Percentiles rank a stretch among this genome's conserved stretches.
Conservation (phyloP, 2,329 filamentous ascomycete species). For the Helicocarpus griseus region DNA sequence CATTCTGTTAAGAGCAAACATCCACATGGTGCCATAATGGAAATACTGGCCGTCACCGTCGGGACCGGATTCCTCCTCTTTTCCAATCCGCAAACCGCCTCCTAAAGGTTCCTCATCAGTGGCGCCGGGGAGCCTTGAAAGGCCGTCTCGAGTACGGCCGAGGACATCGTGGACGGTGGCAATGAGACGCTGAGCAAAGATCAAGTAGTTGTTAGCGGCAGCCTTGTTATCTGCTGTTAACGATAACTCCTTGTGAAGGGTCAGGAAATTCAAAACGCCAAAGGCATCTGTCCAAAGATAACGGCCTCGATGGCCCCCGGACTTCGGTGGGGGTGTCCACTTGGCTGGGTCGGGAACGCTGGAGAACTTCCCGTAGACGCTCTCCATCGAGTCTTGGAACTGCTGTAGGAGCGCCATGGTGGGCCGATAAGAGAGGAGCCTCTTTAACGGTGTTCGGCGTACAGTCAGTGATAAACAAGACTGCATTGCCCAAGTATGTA, state of each 20-base stretch:
- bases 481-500: neutral
- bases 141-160: slow-evolving; percentile 43
- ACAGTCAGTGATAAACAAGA: neutral
- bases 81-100: slow-evolving; percentile 51
- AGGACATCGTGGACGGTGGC: slow-evolving; percentile 44
- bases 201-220: slow-evolving; percentile 35
- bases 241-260: slow-evolving; percentile 36
- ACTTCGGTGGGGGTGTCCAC: slow-evolving; percentile 42
- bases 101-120: slow-evolving; percentile 42
- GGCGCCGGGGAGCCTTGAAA: slow-evolving; percentile 40
- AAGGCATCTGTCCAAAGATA: slow-evolving; percentile 55
- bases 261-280: slow-evolving; percentile 50
- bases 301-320: slow-evolving; percentile 47
- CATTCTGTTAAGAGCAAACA: slow-evolving; percentile 51
- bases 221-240: slow-evolving; percentile 6
- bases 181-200: slow-evolving; percentile 41
- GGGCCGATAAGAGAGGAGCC: neutral
- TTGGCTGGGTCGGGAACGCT: slow-evolving; percentile 19
- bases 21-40: slow-evolving; percentile 54
- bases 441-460: neutral
- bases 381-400: slow-evolving; percentile 23
- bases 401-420: slow-evolving; percentile 7
- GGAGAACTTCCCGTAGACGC: slow-evolving; percentile 30
- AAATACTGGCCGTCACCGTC: slow-evolving; percentile 54
- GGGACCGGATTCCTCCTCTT: slow-evolving; percentile 37